These are phyloP conservation scores for Trichoderma afroharzianum DNA, from an alignment of 2,329 filamentous ascomycete genomes.

Conservation along the genomic window DNA sequence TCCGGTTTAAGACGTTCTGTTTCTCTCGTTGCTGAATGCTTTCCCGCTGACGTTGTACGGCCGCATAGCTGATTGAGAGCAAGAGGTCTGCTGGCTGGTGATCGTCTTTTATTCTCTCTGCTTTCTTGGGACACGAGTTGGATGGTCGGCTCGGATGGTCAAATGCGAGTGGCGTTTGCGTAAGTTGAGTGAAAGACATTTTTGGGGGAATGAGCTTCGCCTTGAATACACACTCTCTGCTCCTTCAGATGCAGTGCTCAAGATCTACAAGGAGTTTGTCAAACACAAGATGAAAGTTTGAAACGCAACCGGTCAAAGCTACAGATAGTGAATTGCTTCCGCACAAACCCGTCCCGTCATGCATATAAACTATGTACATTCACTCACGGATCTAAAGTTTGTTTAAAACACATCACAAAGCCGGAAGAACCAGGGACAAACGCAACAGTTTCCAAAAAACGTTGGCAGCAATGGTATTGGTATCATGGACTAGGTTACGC, in stretches of 20 bases:
- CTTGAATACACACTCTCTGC: background rate
- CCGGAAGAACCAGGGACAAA: background rate
- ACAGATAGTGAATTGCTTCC: background rate
- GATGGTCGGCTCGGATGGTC: background rate
- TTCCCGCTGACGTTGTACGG: background rate
- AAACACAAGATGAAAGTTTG: background rate
- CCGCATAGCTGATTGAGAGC: background rate
- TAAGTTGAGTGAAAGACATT: background rate
- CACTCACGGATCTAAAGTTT: background rate
- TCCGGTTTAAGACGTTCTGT: background rate
- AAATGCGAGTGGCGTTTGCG: background rate
- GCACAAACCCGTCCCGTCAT: background rate
- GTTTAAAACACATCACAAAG: background rate
- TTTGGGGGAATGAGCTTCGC: background rate
- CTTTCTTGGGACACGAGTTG: background rate
- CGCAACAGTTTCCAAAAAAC: background rate
- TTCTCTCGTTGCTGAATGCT: background rate
- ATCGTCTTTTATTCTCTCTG: background rate
- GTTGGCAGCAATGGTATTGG: constrained; percentile 18
- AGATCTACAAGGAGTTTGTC: background rate
- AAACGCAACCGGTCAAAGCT: background rate
- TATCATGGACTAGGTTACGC: constrained; percentile 20
- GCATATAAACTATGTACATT: background rate
- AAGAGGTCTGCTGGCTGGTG: background rate
- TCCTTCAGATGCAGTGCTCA: background rate